phyloP scores from a whole-genome alignment of 2,329 filamentous ascomycete species.

The Myotisia sp. region DNA sequence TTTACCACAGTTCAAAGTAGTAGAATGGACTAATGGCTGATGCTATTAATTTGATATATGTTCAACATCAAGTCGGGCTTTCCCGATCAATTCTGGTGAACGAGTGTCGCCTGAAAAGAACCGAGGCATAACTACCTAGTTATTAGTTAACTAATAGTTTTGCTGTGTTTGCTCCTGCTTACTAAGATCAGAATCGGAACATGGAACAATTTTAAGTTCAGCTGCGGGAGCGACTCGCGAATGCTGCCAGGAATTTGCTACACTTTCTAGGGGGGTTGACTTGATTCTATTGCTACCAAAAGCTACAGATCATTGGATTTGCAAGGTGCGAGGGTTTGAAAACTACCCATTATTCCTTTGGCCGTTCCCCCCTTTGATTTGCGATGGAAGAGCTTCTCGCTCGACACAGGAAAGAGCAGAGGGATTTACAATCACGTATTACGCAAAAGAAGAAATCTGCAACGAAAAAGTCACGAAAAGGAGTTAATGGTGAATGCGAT shows the following conservation, averaged over 20 bases:
- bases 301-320: too few relatives aligned
- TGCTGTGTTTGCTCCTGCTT: background rate
- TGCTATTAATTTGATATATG: too few relatives aligned
- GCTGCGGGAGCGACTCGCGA: background rate
- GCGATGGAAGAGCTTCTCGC: conserved; percentile 64
- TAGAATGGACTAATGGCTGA: too few relatives aligned
- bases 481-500: conserved; percentile 53
- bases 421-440: conserved; percentile 68
- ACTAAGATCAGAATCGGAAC: background rate
- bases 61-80: background rate
- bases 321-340: too few relatives aligned
- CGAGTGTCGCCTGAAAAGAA: background rate
- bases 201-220: background rate
- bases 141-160: background rate
- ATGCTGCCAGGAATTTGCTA: too few relatives aligned
- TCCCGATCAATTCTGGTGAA: background rate
- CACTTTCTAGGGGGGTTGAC: too few relatives aligned
- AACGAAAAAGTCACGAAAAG: conserved; percentile 63
- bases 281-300: too few relatives aligned
- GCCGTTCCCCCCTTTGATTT: background rate
- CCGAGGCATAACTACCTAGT: conserved; percentile 1
- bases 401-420: conserved; percentile 75
- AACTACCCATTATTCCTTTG: too few relatives aligned
- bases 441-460: conserved; percentile 96
- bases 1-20: too few relatives aligned